phyloP scores from a whole-genome alignment of 2,329 filamentous ascomycete genomes.

The Colletotrichum sp. region DNA sequence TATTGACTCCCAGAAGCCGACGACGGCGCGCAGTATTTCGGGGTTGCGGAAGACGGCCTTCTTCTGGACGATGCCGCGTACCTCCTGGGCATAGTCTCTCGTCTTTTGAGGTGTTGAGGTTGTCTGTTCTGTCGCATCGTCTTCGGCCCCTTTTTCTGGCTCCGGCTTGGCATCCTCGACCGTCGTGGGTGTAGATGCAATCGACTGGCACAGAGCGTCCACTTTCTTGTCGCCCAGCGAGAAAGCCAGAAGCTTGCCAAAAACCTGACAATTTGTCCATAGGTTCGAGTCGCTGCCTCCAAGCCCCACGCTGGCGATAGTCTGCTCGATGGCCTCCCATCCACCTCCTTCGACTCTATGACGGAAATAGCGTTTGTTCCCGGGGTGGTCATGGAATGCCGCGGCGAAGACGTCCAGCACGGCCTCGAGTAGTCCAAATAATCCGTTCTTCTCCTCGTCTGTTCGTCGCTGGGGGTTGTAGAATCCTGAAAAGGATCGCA shows the following conservation, averaged over 20 bases:
- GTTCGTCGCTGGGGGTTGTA: constrained; percentile 71
- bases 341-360: constrained; percentile 77
- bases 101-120: neutral
- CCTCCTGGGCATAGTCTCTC: constrained; percentile 35
- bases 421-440: constrained; percentile 73
- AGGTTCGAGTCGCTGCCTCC: constrained; percentile 70
- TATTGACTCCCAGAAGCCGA: constrained; percentile 68
- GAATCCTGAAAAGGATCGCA: constrained; percentile 74
- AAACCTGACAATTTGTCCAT: constrained; percentile 73
- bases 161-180: constrained; percentile 26
- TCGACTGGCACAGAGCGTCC: constrained; percentile 67
- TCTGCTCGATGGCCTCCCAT: constrained; percentile 77
- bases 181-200: constrained; percentile 28
- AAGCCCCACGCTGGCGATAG: constrained; percentile 69
- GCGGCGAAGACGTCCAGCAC: constrained; percentile 77
- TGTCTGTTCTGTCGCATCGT: neutral
- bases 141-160: constrained; percentile 26
- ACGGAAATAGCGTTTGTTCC: constrained; percentile 87
- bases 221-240: constrained; percentile 79
- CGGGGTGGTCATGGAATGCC: constrained; percentile 77
- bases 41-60: constrained; percentile 61
- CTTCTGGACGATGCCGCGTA: constrained; percentile 54
- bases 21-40: constrained; percentile 65
- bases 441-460: constrained; percentile 64
- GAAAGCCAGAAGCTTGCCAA: constrained; percentile 82